These are phyloP conservation scores for Phalaenopsis hybrid DNA, from an alignment of 116 monocot genomes.

Conservation along the genomic window DNA sequence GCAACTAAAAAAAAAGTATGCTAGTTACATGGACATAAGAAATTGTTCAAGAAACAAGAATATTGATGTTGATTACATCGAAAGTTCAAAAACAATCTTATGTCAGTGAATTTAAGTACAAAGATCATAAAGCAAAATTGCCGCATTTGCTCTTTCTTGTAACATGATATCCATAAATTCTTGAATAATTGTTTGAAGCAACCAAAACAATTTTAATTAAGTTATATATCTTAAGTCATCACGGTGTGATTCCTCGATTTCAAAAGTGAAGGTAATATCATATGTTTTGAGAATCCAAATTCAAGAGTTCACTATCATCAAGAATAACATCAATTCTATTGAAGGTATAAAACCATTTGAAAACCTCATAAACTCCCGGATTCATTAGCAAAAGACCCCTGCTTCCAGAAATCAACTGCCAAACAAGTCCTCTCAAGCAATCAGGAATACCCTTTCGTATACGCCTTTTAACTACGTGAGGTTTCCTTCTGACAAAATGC, in stretches of 20 bases:
- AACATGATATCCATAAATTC: too few relatives aligned
- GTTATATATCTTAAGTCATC: background rate
- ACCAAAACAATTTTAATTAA: background rate
- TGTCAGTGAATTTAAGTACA: background rate
- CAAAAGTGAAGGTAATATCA: background rate
- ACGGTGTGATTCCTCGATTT: background rate
- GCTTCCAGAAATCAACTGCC: conserved; percentile 98
- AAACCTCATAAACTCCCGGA: conserved; percentile 97
- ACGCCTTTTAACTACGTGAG: conserved; percentile 78
- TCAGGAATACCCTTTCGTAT: conserved; percentile 97
- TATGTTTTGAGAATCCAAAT: conserved; percentile 3
- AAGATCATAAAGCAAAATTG: background rate
- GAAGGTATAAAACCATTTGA: conserved; percentile 1
- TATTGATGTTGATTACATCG: background rate
- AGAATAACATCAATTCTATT: background rate
- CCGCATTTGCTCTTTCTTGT: background rate
- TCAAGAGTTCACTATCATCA: background rate
- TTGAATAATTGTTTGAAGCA: background rate
- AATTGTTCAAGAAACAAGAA: background rate
- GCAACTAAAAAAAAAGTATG: background rate
- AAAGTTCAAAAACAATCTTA: background rate
- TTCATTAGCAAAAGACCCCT: conserved; percentile 92
- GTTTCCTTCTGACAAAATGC: conserved; percentile 81
- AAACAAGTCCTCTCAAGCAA: conserved; percentile 87
- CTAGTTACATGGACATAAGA: background rate